Percentiles rank a stretch among this genome's conserved stretches.
phyloP scores from a whole-genome alignment of 768 basidiomycete species.

The Auricularia sp. region DNA sequence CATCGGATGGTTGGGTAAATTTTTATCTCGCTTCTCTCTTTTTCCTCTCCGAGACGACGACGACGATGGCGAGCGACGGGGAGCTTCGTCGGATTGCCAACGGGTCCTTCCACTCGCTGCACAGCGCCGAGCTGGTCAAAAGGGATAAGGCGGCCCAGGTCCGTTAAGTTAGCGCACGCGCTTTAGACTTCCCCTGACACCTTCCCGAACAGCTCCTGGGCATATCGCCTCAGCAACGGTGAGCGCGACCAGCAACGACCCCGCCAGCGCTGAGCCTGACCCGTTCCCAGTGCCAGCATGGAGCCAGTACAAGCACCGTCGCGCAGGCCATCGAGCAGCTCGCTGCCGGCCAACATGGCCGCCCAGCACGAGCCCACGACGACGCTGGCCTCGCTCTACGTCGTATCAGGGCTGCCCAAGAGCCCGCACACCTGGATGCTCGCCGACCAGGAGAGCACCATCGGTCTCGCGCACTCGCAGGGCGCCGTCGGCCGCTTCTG shows the following conservation, averaged over 20 bases:
- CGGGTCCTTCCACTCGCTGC: not conserved
- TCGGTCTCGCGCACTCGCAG: slow-evolving; percentile 73
- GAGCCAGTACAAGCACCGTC: not conserved
- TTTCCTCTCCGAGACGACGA: too few species aligned
- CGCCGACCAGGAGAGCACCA: slow-evolving; percentile 72
- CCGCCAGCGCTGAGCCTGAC: not conserved
- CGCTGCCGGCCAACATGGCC: not conserved
- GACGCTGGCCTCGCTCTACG: slow-evolving; percentile 75
- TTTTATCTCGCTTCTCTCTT: too few species aligned
- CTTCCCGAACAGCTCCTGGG: not conserved
- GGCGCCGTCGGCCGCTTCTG: slow-evolving; percentile 85
- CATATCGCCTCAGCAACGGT: not conserved
- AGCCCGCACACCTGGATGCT: slow-evolving; percentile 86
- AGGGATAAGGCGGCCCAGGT: not conserved
- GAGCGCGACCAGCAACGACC: not conserved
- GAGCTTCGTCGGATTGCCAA: not conserved
- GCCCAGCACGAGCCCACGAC: slow-evolving; percentile 46
- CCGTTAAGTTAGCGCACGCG: not conserved
- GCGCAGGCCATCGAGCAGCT: not conserved
- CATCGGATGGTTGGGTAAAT: too few species aligned
- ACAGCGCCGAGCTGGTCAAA: not conserved
- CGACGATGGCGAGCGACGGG: not conserved
- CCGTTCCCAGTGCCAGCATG: not conserved
- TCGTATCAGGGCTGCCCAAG: slow-evolving; percentile 83
- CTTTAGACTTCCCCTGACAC: not conserved